These are phyloP conservation scores for Chlorociboria aeruginascens DNA, from an alignment of 495 filamentous ascomycete species.

Conservation along the genomic window DNA sequence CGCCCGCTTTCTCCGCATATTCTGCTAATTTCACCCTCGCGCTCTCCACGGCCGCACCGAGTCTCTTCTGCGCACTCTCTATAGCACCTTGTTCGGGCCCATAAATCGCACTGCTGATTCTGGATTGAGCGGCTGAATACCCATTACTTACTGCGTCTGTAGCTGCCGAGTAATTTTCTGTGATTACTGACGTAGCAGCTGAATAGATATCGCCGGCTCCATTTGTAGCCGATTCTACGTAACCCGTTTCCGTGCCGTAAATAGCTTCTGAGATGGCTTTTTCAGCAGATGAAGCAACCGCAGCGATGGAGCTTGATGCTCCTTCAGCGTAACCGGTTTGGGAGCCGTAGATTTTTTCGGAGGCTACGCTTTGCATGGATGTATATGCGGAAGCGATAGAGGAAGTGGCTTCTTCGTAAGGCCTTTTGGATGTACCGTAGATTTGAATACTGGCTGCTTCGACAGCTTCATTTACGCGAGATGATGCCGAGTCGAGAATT, in stretches of 20 bases:
- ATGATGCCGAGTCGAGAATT: constrained; percentile 42
- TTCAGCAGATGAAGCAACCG: constrained; percentile 37
- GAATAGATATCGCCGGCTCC: constrained; percentile 1
- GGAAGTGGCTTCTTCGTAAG: constrained; percentile 39
- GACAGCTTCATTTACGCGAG: constrained; percentile 45
- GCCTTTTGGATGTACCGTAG: constrained; percentile 46
- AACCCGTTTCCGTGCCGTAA: constrained; percentile 30
- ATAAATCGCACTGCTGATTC: constrained; percentile 9
- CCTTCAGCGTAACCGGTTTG: constrained; percentile 35
- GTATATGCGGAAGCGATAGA: constrained; percentile 30
- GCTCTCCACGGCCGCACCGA: constrained; percentile 15
- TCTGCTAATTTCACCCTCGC: constrained; percentile 15
- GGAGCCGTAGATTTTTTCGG: constrained; percentile 44
- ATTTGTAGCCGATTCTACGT: constrained; percentile 12
- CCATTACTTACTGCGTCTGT: constrained; percentile 32
- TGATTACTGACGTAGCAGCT: constrained; percentile 13
- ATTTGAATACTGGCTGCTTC: constrained; percentile 47
- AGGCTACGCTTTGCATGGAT: constrained; percentile 34
- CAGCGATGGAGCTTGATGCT: constrained; percentile 33
- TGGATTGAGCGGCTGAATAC: constrained; percentile 25
- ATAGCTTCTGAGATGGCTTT: constrained; percentile 39
- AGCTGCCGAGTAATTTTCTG: constrained; percentile 24
- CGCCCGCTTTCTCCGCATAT: constrained; percentile 13
- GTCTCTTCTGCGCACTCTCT: constrained; percentile 16
- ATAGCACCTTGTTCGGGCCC: constrained; percentile 22